A percentile compares a stretch with the other conserved stretches of the same genome.
Evolutionary conservation across 805 yeast genomes (phyloP).

Genomic region (Yamadazyma olivae): DNA sequence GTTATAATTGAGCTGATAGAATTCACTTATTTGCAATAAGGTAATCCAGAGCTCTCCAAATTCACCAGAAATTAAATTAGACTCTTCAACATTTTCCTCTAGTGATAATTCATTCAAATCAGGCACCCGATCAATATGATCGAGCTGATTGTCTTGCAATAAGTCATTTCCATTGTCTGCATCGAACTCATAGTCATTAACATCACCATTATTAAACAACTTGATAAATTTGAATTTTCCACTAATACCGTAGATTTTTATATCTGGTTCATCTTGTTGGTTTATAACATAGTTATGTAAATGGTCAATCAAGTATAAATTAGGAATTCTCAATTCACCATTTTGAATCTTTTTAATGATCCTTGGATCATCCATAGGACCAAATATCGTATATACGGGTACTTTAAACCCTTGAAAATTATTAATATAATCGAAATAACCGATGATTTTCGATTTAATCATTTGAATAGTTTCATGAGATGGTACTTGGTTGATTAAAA

Average conservation of each 20-base stretch:
- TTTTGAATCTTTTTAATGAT: constrained; percentile 61
- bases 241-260: constrained; percentile 68
- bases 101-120: not conserved
- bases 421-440: constrained; percentile 9
- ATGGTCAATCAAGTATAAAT: constrained; percentile 63
- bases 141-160: not conserved
- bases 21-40: constrained; percentile 65
- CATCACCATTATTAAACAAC: constrained; percentile 38
- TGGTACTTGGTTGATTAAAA: constrained; percentile 23
- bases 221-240: constrained; percentile 67
- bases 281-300: constrained; percentile 38
- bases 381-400: constrained; percentile 79
- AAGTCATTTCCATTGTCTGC: constrained; percentile 31
- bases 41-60: constrained; percentile 73
- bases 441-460: constrained; percentile 8
- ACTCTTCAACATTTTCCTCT: constrained; percentile 2
- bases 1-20: constrained; percentile 24
- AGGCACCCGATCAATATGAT: not conserved
- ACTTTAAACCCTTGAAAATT: constrained; percentile 31
- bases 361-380: constrained; percentile 70
- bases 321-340: constrained; percentile 52
- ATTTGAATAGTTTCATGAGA: constrained; percentile 9
- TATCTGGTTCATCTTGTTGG: constrained; percentile 35
- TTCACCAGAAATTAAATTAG: constrained; percentile 19
- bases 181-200: constrained; percentile 2